Conservation (phyloP, 2,329 filamentous ascomycete genomes). For the Cladosporium sphaerospermum region DNA sequence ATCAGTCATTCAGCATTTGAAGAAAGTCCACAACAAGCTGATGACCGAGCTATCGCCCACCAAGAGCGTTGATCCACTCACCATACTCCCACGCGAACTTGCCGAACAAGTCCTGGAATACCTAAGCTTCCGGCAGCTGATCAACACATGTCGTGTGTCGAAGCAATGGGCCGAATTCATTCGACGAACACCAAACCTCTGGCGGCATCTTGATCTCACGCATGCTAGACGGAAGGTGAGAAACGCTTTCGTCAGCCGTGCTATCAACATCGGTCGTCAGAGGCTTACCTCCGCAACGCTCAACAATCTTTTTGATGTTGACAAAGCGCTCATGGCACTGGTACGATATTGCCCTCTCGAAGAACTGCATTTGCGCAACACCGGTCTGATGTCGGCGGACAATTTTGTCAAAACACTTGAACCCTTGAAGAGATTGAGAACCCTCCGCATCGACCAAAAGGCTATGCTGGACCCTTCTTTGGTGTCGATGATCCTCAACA, state of each 20-base stretch:
- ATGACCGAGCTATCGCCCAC: constrained; percentile 36
- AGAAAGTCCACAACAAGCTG: constrained; percentile 42
- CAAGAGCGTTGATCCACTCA: constrained; percentile 46
- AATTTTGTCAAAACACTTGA: constrained; percentile 17
- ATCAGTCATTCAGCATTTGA: constrained; percentile 11
- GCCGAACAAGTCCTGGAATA: constrained; percentile 46
- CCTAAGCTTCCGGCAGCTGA: constrained; percentile 45
- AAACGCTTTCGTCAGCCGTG: constrained; percentile 37
- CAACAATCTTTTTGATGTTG: constrained; percentile 34
- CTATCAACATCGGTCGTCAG: constrained; percentile 35
- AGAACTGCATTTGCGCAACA: constrained; percentile 30
- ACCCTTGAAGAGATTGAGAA: constrained; percentile 16
- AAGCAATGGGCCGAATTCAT: constrained; percentile 51
- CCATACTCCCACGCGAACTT: constrained; percentile 49
- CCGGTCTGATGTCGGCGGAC: constrained; percentile 16
- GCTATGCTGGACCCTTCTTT: neutral
- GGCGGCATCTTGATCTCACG: constrained; percentile 50
- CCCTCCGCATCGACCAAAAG: constrained; percentile 13
- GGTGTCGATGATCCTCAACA: neutral
- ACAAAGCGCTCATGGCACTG: constrained; percentile 35
- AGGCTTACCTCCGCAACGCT: constrained; percentile 32
- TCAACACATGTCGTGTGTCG: constrained; percentile 48
- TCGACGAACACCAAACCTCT: constrained; percentile 40
- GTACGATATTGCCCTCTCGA: constrained; percentile 31
- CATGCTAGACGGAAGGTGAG: constrained; percentile 37